These are phyloP conservation scores for Cytospora leucostoma DNA, from an alignment of 2,329 filamentous ascomycete genomes.

Conservation along the genomic window DNA sequence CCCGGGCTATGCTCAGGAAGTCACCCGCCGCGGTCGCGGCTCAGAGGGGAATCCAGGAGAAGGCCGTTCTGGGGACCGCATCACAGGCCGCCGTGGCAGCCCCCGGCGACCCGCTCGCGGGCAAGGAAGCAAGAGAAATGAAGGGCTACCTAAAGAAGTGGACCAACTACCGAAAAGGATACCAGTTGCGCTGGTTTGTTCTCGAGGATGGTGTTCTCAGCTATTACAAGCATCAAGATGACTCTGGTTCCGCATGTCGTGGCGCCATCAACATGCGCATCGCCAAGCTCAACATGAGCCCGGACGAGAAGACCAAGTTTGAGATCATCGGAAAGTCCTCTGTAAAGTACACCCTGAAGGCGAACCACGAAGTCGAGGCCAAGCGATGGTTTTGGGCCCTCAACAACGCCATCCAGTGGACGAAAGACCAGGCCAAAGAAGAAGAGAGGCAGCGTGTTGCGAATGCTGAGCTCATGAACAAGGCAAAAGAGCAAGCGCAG, in stretches of 20 bases:
- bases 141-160: conserved; percentile 99
- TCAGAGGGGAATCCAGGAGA: conserved; percentile 94
- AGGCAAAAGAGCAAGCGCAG: conserved; percentile 69
- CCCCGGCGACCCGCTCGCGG: conserved; percentile 64
- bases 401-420: conserved; percentile 98
- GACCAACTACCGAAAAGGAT: conserved; percentile 98
- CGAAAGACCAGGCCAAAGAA: conserved; percentile 93
- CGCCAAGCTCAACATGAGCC: conserved; percentile 90
- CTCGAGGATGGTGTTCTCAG: conserved; percentile 95
- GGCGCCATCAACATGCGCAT: conserved; percentile 99
- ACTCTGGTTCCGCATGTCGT: conserved; percentile 91
- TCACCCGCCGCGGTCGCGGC: conserved; percentile 93
- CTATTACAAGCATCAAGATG: conserved; percentile 99
- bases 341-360: conserved; percentile 96
- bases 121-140: conserved; percentile 92
- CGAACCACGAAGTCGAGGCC: conserved; percentile 96
- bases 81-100: conserved; percentile 56
- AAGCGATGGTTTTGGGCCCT: conserved; percentile 99
- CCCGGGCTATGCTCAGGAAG: conserved; percentile 84
- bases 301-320: conserved; percentile 95
- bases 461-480: conserved; percentile 72
- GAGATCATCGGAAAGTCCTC: conserved; percentile 98
- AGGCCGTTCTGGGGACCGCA: conserved; percentile 79
- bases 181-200: conserved; percentile 97
- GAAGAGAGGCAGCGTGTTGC: conserved; percentile 76